Conservation (phyloP, 805 yeast species). For the Candida xiaguanensis region DNA sequence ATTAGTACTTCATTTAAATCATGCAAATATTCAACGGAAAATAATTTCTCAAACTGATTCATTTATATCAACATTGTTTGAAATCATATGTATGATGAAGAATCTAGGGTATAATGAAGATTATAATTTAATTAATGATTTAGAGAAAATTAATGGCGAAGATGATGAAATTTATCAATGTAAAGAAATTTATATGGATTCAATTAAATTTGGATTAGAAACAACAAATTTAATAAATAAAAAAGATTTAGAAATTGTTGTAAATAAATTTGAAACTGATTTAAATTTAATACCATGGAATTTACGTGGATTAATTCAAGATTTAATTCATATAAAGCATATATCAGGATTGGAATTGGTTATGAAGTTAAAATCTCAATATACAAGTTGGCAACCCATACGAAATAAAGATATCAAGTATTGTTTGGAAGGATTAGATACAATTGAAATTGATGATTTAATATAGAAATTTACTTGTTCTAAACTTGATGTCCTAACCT, state of each 20-base stretch:
- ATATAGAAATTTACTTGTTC: too few species aligned
- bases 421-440: constrained; percentile 32
- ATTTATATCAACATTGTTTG: constrained; percentile 26
- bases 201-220: constrained; percentile 31
- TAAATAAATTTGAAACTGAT: neutral
- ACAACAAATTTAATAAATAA: constrained; percentile 29
- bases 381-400: constrained; percentile 26
- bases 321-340: constrained; percentile 29
- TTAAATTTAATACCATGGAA: constrained; percentile 33
- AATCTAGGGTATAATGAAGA: constrained; percentile 33
- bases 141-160: constrained; percentile 22
- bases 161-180: constrained; percentile 20
- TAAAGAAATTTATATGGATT: constrained; percentile 23
- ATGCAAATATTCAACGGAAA: constrained; percentile 35
- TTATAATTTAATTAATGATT: constrained; percentile 25
- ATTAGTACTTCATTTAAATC: constrained; percentile 24
- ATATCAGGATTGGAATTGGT: constrained; percentile 22
- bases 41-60: constrained; percentile 20
- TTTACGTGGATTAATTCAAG: constrained; percentile 34
- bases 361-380: constrained; percentile 21
- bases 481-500: too few species aligned
- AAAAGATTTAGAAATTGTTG: constrained; percentile 10
- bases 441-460: constrained; percentile 28
- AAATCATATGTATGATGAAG: constrained; percentile 25
- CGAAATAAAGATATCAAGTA: constrained; percentile 32